Base-by-base conservation (phyloP, 805 yeast species). In the Scheffersomyces lignosus region DNA sequence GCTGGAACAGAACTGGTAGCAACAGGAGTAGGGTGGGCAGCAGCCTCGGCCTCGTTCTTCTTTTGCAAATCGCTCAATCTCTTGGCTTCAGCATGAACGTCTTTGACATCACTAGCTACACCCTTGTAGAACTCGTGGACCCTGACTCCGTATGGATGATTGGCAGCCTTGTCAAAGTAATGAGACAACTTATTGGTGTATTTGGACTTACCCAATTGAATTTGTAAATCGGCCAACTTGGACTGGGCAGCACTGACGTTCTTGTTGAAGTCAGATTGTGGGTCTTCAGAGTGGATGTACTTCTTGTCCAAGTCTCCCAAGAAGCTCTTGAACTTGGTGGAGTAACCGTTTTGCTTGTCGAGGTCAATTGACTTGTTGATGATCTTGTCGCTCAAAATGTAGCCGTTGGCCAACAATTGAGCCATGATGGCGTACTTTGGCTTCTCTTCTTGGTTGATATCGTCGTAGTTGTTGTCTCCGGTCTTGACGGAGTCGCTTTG, bases 391-490 rank as follows among this genome's bases (percentile, higher is more conserved):
- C 81, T 71, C 29, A 85, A 59, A 14, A 70, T 74, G 55, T 86
- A 85, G 4, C 95, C 95, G n/a, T 79, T 75, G 22, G 87, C 71
- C 41, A 85, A 66, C 49, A 82, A 75, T 60, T 85, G 91, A 1
- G 93, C 91, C 63, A 84, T 66, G 41, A 86, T 79, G 14, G 87
- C 78, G 38, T 80, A 61, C 53, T 83, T 83, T 38, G 95, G 95
- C 65, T 85, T 85, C 42, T 77, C 78, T 52, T 86, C 95, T 62
- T 85, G 95, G 4, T 71, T 60, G 36, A 83, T 75, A 47, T 83
- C 87, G 34, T 64, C 71, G 33, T 60, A 59, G 9, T 45, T 34
- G 7, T 38, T 45, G 35, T 63, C 70, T 8, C 66, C 68, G 4
- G 66, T 61, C 20, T 24, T 31, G 9, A 45, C 43, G 23, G 29